Conservation (phyloP, 768 basidiomycete genomes). For the Hericium erinaceus region DNA sequence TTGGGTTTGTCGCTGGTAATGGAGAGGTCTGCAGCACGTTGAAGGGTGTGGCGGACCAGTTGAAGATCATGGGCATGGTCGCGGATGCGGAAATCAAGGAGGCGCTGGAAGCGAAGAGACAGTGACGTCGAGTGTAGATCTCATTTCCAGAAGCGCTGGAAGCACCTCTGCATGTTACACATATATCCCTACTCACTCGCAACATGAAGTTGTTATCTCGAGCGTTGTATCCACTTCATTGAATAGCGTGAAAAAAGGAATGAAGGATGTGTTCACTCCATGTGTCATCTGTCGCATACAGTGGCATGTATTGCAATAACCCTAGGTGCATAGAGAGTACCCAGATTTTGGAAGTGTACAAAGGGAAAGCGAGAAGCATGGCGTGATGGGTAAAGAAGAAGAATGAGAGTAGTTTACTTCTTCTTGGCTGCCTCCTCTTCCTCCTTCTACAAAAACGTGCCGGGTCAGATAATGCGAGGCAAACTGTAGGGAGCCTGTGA, state of each 20-base stretch:
- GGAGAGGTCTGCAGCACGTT: slow-evolving; percentile 76
- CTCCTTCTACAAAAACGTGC: slow-evolving; percentile 49
- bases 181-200: background rate
- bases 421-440: slow-evolving; percentile 91
- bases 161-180: background rate
- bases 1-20: slow-evolving; percentile 85
- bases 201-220: background rate
- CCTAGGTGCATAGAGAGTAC: slow-evolving; percentile 15
- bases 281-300: slow-evolving; percentile 15
- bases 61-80: slow-evolving; percentile 72
- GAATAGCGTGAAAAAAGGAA: too few species aligned
- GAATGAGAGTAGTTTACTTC: slow-evolving; percentile 44
- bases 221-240: background rate
- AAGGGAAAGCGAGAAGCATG: slow-evolving; percentile 12
- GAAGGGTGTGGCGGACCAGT: slow-evolving; percentile 79
- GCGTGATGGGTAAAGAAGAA: slow-evolving; percentile 17
- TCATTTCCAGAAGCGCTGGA: background rate
- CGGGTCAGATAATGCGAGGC: slow-evolving; percentile 6
- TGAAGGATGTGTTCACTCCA: too few species aligned
- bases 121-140: background rate
- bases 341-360: slow-evolving; percentile 29
- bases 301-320: slow-evolving; percentile 25
- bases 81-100: slow-evolving; percentile 66
- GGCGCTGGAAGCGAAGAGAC: slow-evolving; percentile 41
- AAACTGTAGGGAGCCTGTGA: slow-evolving; percentile 4